Evolutionary conservation across 225 moss, liverwort and hornwort species (phyloP).

Genomic region (Sphagnum tenellum): DNA sequence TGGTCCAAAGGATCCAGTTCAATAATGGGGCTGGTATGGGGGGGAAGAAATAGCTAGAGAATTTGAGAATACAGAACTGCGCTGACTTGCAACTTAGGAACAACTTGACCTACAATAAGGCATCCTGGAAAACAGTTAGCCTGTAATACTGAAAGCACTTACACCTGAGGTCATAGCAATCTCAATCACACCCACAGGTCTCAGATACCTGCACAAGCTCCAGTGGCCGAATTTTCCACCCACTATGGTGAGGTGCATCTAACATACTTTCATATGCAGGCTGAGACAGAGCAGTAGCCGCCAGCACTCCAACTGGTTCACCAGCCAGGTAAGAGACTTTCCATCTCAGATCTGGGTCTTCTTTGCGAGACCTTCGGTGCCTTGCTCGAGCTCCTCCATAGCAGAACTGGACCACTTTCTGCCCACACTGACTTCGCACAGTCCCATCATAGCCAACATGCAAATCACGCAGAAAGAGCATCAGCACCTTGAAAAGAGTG

Average conservation of each 20-base stretch:
- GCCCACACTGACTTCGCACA: conserved; percentile 61
- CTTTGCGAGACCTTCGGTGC: conserved; percentile 13
- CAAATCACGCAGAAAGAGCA: conserved; percentile 68
- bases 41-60: too few relatives aligned
- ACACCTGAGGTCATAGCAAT: too few relatives aligned
- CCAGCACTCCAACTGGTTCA: conserved; percentile 73
- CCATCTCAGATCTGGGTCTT: conserved; percentile 27
- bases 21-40: too few relatives aligned
- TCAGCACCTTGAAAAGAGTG: conserved; percentile 76
- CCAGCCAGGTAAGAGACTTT: conserved; percentile 49
- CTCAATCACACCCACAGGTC: neutral
- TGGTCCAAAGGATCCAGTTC: neutral
- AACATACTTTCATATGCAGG: conserved; percentile 79
- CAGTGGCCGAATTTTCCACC: conserved; percentile 58
- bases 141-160: too few relatives aligned
- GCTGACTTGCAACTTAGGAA: too few relatives aligned
- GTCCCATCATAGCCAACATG: conserved; percentile 77
- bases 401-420: conserved; percentile 58
- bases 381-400: conserved; percentile 39
- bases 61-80: too few relatives aligned
- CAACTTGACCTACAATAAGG: too few relatives aligned
- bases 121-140: too few relatives aligned
- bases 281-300: conserved; percentile 71
- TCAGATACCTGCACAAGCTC: conserved; percentile 64
- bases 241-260: conserved; percentile 50